Conservation (phyloP, 306 rosid genomes). For the Medicago lupulina region DNA sequence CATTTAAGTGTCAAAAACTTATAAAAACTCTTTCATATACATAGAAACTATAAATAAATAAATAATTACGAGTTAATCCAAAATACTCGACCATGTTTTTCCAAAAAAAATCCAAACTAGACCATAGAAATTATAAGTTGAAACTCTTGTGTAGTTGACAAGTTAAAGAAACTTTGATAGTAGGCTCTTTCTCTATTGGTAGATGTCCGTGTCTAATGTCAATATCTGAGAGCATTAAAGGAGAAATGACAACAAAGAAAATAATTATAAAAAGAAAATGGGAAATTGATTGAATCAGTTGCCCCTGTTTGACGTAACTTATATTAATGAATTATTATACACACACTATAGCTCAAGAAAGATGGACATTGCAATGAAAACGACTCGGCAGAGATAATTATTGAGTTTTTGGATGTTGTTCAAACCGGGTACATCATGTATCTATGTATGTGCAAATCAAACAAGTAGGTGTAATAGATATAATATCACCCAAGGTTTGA, state of each 20-base stretch:
- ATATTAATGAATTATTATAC: conserved; percentile 9
- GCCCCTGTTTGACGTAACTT: conserved; percentile 36
- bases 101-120: neutral
- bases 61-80: no score
- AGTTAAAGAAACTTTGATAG: neutral
- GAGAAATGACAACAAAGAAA: neutral
- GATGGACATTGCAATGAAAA: conserved; percentile 32
- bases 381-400: conserved; percentile 5
- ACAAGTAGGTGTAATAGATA: no score
- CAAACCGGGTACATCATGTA: neutral
- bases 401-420: neutral
- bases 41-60: neutral
- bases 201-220: conserved; percentile 41
- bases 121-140: conserved; percentile 17
- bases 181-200: conserved; percentile 45
- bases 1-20: neutral
- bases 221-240: conserved; percentile 15
- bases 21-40: neutral
- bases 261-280: neutral
- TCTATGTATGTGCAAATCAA: no score
- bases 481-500: neutral
- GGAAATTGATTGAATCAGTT: conserved; percentile 31
- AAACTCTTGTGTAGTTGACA: conserved; percentile 1
- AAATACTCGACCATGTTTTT: neutral
- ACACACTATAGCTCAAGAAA: neutral